Conservation (phyloP, 108 stramenopile genomes). For the Fistulifera pelliculosa region DNA sequence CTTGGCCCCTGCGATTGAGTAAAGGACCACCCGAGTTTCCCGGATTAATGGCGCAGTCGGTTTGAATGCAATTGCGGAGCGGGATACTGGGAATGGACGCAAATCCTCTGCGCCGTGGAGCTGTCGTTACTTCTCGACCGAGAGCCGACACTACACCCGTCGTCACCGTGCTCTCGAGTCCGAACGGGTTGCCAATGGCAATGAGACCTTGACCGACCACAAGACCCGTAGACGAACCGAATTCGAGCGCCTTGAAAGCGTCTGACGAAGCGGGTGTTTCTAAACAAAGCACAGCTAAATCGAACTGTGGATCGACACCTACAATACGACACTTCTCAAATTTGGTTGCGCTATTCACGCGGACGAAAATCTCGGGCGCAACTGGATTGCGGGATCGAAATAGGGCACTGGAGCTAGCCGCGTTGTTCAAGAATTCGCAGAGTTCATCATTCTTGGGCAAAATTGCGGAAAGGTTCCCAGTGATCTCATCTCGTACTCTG, state of each 20-base stretch:
- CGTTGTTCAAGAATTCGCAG: background rate
- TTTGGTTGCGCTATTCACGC: conserved; percentile 23
- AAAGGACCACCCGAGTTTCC: conserved; percentile 83
- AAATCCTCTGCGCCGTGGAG: conserved; percentile 64
- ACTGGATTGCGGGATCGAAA: background rate
- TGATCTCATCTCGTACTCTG: conserved; percentile 6
- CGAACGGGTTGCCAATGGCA: conserved; percentile 95
- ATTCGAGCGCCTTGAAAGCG: conserved; percentile 38
- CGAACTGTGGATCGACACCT: conserved; percentile 89
- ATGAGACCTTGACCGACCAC: conserved; percentile 63
- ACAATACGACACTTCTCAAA: conserved; percentile 48
- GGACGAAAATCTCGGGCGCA: conserved; percentile 26
- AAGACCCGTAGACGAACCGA: conserved; percentile 51
- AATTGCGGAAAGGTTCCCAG: conserved; percentile 18
- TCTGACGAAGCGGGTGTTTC: conserved; percentile 51
- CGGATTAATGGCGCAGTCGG: conserved; percentile 84
- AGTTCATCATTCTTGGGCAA: background rate
- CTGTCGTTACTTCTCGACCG: conserved; percentile 73
- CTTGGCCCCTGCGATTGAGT: conserved; percentile 56
- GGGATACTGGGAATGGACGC: too few species aligned
- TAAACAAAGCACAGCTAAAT: conserved; percentile 87
- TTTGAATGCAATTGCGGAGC: conserved; percentile 94
- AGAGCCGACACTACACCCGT: conserved; percentile 69
- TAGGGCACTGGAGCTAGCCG: background rate
- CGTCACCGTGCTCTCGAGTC: conserved; percentile 84